phyloP scores from a whole-genome alignment of 108 stramenopile genomes.

The Nitzschia sp. region DNA sequence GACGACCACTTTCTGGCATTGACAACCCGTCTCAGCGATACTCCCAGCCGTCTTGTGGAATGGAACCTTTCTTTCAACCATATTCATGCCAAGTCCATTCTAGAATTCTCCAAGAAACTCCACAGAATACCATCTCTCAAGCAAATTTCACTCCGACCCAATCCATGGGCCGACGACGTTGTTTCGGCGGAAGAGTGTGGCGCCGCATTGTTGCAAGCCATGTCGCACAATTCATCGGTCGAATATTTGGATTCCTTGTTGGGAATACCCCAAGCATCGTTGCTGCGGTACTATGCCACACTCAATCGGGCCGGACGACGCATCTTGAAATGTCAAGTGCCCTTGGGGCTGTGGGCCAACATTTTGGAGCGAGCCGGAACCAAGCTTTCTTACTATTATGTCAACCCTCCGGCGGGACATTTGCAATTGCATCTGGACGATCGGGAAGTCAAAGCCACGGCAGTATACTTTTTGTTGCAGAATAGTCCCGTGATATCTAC shows the following conservation, averaged over 20 bases:
- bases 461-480: no score
- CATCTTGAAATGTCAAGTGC: background rate
- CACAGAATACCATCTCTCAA: background rate
- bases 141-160: background rate
- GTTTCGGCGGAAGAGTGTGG: background rate
- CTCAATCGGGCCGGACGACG: conserved; percentile 20
- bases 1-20: conserved; percentile 7
- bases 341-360: conserved; percentile 9
- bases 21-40: background rate
- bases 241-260: conserved; percentile 20
- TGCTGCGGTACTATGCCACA: conserved; percentile 7
- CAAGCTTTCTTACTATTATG: no score
- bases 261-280: background rate
- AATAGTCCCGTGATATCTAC: no score
- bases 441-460: no score
- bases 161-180: conserved; percentile 7
- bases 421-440: no score
- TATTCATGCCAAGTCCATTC: background rate
- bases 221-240: conserved; percentile 7
- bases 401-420: no score
- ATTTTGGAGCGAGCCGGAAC: conserved; percentile 21
- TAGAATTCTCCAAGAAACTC: background rate
- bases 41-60: background rate
- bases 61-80: conserved; percentile 12
- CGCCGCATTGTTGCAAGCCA: background rate